Base-by-base conservation (phyloP, 2,329 filamentous ascomycete species). In the Ceratocystis papillata region DNA sequence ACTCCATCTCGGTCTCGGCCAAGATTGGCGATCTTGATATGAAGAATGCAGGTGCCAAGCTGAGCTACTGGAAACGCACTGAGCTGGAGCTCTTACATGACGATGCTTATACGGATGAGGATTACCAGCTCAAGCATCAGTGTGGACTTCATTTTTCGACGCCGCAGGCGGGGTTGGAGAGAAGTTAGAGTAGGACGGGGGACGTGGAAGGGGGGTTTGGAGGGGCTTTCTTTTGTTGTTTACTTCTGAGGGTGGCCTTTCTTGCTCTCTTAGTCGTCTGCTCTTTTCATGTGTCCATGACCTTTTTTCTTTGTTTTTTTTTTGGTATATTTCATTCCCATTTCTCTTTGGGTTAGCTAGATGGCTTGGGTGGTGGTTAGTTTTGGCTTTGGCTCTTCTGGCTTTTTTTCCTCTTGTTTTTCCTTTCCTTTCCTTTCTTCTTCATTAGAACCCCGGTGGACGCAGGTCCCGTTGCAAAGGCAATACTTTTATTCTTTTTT, bases 21-120 rank as follows among this genome's bases (percentile, higher is more conserved):
- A 72, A 75, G 55, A 70, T 94, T 8, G 88, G 87, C 1, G 89
- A 94, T 72, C 79, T 93, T 55, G 89, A 94, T 75, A 81, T 88
- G 71, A 94, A 94, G 77, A 86, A 86, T 66, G 80, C 82, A 7
- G 76, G 76, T 0, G 81, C 81, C 64, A 92, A 93, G 73, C 78
- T 85, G 66, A 78, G 78, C 57, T 87, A 88, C 71, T 94, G 89
- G 89, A 79, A 79, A 68, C 75, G 77, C 17, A 80, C 82, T 57
- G 89, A 94, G 74, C 74, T 75, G 63, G 77, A 79, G 28, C 76
- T 93, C 66, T 82, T 88, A 61, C 76, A 83, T 1, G 83, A 81
- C 12, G 88, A 87, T 17, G 93, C 86, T 80, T 93, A 94, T 70
- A 77, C 75, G n/a, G 75, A 76, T 4, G 74, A 65, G 22, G 64